Conservation (phyloP, 805 yeast species). For the Hyphopichia homilentoma region DNA sequence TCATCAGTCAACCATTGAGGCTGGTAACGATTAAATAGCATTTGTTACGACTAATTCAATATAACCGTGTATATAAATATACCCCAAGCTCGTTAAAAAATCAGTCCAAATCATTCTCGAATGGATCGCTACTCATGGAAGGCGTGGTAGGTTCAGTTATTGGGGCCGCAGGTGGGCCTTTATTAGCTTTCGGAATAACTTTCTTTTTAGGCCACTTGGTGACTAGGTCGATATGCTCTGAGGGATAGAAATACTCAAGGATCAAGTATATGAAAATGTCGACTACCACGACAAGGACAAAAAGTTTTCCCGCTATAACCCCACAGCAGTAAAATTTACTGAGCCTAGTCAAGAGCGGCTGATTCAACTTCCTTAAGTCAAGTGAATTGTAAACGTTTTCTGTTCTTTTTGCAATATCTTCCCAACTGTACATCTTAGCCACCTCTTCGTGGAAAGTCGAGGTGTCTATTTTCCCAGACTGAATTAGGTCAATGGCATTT, state of each 20-base stretch:
- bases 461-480: slow-evolving; percentile 61
- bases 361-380: slow-evolving; percentile 38
- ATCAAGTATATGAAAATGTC: slow-evolving; percentile 64
- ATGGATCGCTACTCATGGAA: too few species aligned
- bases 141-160: too few species aligned
- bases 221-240: slow-evolving; percentile 64
- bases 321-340: slow-evolving; percentile 67
- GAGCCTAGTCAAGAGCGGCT: slow-evolving; percentile 56
- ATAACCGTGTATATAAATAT: too few species aligned
- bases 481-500: slow-evolving; percentile 61
- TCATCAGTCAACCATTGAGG: neutral
- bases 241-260: slow-evolving; percentile 71
- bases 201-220: slow-evolving; percentile 67
- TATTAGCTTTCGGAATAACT: too few species aligned
- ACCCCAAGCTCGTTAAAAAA: too few species aligned
- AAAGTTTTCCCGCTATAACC: slow-evolving; percentile 82
- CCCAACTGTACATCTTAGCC: slow-evolving; percentile 86
- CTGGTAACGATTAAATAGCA: too few species aligned
- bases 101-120: too few species aligned
- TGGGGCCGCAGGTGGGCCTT: too few species aligned
- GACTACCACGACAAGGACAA: slow-evolving; percentile 73
- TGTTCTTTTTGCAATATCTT: slow-evolving; percentile 80
- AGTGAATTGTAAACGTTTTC: slow-evolving; percentile 68
- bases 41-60: too few species aligned
- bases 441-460: slow-evolving; percentile 75